phyloP scores from a whole-genome alignment of 352 stramenopile genomes.

The Phytophthora hybrid region DNA sequence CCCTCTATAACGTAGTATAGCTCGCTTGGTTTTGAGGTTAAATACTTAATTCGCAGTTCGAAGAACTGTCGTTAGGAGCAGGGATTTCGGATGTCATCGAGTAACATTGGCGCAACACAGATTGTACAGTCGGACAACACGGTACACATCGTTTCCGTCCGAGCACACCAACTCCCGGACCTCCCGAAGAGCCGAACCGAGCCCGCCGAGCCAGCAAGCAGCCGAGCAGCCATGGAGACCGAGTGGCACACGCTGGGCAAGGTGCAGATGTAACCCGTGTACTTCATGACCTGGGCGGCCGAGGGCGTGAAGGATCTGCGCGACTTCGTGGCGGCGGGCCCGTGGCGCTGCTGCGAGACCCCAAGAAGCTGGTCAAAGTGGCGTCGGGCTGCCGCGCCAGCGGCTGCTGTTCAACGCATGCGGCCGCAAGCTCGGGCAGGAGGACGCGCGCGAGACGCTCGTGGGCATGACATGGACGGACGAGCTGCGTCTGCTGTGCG shows the following conservation, averaged over 20 bases:
- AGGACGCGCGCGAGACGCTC: conserved; percentile 76
- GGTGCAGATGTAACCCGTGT: conserved; percentile 84
- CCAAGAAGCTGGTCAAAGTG: conserved; percentile 80
- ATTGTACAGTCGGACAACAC: no score
- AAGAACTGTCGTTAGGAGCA: no score
- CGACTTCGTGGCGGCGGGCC: conserved; percentile 73
- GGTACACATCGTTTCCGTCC: no score
- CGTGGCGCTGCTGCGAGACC: conserved; percentile 76
- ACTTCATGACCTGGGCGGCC: conserved; percentile 67
- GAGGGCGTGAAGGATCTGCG: conserved; percentile 67
- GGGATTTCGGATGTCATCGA: no score
- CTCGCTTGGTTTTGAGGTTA: no score
- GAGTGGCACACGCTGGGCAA: conserved; percentile 89
- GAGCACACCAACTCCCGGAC: not conserved
- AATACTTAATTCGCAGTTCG: no score
- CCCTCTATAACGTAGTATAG: no score
- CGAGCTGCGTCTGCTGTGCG: no score
- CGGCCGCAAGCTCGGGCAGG: conserved; percentile 63
- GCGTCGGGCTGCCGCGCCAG: conserved; percentile 60
- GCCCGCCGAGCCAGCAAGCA: not conserved
- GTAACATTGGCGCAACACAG: no score
- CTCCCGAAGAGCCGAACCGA: no score
- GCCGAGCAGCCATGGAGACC: conserved; percentile 58
- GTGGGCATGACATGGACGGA: conserved; percentile 85
- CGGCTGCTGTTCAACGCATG: conserved; percentile 84